phyloP scores from a whole-genome alignment of 352 stramenopile species.

The Thalassiosira mediterranea region DNA sequence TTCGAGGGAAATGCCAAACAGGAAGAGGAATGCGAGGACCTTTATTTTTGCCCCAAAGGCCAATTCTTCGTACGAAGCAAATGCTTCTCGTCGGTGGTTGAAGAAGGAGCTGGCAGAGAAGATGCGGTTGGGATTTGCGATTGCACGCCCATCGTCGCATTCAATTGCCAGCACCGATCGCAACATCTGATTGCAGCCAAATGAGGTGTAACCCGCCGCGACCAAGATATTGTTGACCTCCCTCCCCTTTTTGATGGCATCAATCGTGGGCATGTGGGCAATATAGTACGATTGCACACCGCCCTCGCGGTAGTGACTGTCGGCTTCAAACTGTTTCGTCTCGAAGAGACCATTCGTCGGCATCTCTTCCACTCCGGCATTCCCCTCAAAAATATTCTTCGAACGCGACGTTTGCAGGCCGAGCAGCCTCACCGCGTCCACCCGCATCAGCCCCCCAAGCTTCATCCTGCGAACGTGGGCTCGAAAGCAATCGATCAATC shows the following conservation, averaged over 20 bases:
- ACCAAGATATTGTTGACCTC: slow-evolving; percentile 6
- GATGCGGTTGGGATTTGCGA: slow-evolving; percentile 13
- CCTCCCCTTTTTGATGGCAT: slow-evolving; percentile 6
- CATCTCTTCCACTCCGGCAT: slow-evolving; percentile 14
- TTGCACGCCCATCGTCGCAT: too few relatives aligned
- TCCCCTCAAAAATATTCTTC: background rate
- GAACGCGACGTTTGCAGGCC: background rate
- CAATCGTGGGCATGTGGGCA: background rate
- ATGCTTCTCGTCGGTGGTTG: slow-evolving; percentile 24
- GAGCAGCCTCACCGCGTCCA: slow-evolving; percentile 36
- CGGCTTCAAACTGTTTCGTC: background rate
- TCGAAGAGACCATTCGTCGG: slow-evolving; percentile 19
- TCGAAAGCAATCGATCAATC: slow-evolving; percentile 2
- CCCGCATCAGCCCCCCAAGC: slow-evolving; percentile 1
- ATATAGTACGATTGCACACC: background rate
- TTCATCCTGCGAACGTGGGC: slow-evolving; percentile 30
- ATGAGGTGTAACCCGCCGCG: background rate
- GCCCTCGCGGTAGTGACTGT: too few relatives aligned
- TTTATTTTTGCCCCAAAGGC: background rate
- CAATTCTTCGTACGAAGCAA: background rate
- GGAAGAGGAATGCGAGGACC: slow-evolving; percentile 16
- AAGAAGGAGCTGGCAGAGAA: slow-evolving; percentile 36
- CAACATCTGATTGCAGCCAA: background rate
- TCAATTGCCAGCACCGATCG: too few relatives aligned
- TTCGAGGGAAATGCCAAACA: slow-evolving; percentile 28